These are phyloP conservation scores for Cercospora beticola DNA, from an alignment of 2,329 filamentous ascomycete species.

Conservation along the genomic window DNA sequence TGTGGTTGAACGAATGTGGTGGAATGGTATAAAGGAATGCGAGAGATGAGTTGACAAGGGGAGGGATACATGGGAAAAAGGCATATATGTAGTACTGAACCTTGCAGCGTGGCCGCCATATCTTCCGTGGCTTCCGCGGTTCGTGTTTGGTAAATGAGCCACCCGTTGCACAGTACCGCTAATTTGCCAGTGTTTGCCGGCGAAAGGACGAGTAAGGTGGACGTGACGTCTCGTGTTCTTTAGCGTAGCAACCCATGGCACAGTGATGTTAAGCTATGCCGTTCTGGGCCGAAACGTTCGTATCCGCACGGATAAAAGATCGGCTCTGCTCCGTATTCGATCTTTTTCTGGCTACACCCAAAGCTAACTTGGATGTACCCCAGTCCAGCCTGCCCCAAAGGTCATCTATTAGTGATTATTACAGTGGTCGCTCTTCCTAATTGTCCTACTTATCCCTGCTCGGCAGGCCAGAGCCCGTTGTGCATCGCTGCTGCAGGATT, in stretches of 20 bases:
- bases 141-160: not conserved
- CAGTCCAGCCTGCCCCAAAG: not conserved
- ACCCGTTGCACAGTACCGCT: not conserved
- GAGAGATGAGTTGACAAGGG: not conserved
- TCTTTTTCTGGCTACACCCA: not conserved
- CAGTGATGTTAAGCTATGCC: not conserved
- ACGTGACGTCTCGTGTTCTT: not conserved
- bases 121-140: not conserved
- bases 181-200: not conserved
- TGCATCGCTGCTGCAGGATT: not conserved
- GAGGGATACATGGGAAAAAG: not conserved
- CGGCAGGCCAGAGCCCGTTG: not conserved
- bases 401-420: not conserved
- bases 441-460: not conserved
- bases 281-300: not conserved
- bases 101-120: not conserved
- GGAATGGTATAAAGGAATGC: not conserved
- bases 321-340: not conserved
- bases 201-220: not conserved
- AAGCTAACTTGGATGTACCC: not conserved
- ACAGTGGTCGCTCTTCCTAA: not conserved
- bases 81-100: not conserved
- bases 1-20: not conserved
- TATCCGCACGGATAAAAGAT: not conserved
- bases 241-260: not conserved